Evolutionary conservation across 768 basidiomycete genomes (phyloP).

Genomic region (Boletus sensibilis): DNA sequence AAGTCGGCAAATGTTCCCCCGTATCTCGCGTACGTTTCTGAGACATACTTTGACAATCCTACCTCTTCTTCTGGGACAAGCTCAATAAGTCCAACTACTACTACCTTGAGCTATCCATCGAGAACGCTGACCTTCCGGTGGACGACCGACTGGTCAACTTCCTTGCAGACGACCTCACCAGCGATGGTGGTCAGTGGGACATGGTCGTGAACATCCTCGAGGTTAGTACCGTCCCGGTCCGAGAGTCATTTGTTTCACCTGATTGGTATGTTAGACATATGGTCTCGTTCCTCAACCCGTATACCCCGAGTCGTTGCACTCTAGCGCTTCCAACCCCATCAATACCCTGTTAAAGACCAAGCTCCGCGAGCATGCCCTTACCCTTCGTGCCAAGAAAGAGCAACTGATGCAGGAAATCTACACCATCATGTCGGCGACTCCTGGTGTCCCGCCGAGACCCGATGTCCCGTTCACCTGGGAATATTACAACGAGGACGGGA

Average conservation of each 20-base stretch:
- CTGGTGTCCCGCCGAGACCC: slow-evolving; percentile 82
- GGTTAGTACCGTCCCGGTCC: slow-evolving; percentile 32
- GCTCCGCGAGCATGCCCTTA: slow-evolving; percentile 86
- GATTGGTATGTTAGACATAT: slow-evolving; percentile 50
- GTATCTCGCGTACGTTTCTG: neutral
- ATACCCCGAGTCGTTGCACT: slow-evolving; percentile 85
- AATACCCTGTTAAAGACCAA: slow-evolving; percentile 84
- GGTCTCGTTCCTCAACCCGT: slow-evolving; percentile 82
- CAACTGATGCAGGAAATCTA: slow-evolving; percentile 83
- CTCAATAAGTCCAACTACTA: slow-evolving; percentile 89
- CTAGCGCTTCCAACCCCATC: slow-evolving; percentile 67
- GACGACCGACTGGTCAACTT: slow-evolving; percentile 82
- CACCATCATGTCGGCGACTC: slow-evolving; percentile 76
- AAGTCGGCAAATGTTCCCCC: slow-evolving; percentile 44
- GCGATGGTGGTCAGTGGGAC: slow-evolving; percentile 95
- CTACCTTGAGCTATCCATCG: slow-evolving; percentile 84
- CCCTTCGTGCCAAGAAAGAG: slow-evolving; percentile 85
- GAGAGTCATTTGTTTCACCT: slow-evolving; percentile 30
- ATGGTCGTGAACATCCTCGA: slow-evolving; percentile 75
- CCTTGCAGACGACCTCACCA: slow-evolving; percentile 74
- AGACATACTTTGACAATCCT: slow-evolving; percentile 48
- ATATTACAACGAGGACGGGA: slow-evolving; percentile 80
- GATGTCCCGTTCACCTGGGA: slow-evolving; percentile 80
- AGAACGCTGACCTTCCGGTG: slow-evolving; percentile 74
- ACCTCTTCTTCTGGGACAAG: slow-evolving; percentile 96